Percentiles rank a stretch among this genome's conserved stretches.
Evolutionary conservation across 148 eudicot genomes (phyloP).

Genomic region (Silene conica): DNA sequence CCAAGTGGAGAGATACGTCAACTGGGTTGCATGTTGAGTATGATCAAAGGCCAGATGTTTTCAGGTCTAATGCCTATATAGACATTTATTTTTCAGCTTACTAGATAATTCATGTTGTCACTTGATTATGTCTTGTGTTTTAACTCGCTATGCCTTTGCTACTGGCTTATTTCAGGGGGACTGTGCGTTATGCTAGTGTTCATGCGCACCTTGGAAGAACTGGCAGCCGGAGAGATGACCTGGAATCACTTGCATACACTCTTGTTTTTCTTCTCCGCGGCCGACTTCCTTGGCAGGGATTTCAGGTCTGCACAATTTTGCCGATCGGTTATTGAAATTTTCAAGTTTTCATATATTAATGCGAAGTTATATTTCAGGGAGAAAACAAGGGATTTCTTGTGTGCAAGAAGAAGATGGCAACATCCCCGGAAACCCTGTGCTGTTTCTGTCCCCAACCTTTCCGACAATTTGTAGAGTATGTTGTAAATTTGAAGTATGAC

Average conservation of each 20-base stretch:
- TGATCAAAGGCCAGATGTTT: constrained; percentile 93
- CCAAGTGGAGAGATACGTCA: constrained; percentile 63
- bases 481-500: constrained; percentile 89
- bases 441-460: constrained; percentile 79
- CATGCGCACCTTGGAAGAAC: constrained; percentile 98
- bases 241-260: constrained; percentile 94
- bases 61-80: constrained; percentile 41
- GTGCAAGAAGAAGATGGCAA: constrained; percentile 94
- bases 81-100: not conserved
- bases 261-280: constrained; percentile 91
- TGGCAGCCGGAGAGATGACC: constrained; percentile 90
- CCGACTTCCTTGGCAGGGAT: constrained; percentile 96
- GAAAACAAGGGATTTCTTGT: constrained; percentile 93
- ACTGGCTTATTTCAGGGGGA: constrained; percentile 51
- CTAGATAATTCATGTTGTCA: constrained; percentile 1
- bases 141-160: constrained; percentile 9
- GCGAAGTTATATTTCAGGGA: constrained; percentile 42
- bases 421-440: constrained; percentile 83
- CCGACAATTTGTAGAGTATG: constrained; percentile 68
- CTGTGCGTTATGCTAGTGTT: constrained; percentile 94
- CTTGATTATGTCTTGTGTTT: constrained; percentile 7
- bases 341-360: not conserved
- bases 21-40: constrained; percentile 82
- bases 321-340: not conserved
- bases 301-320: constrained; percentile 39